A percentile compares a stretch with the other conserved stretches of the same genome.
Evolutionary conservation across 2,329 filamentous ascomycete genomes (phyloP).

Genomic region (Didymella lethalis): DNA sequence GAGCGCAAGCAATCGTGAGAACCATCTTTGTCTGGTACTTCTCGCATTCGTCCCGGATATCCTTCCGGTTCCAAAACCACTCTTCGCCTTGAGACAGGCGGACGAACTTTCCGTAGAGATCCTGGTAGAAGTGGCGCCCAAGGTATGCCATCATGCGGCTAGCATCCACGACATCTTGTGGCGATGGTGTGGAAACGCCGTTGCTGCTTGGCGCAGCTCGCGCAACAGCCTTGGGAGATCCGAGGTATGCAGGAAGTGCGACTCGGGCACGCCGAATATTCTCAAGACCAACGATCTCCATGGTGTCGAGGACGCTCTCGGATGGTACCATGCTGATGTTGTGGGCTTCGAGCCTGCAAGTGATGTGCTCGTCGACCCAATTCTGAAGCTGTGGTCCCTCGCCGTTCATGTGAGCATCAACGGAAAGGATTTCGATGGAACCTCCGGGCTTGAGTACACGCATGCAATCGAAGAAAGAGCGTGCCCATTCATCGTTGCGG

Average conservation of each 20-base stretch:
- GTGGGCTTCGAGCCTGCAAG: conserved; percentile 31
- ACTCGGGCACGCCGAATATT: conserved; percentile 40
- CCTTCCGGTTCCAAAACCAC: conserved; percentile 38
- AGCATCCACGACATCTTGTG: conserved; percentile 32
- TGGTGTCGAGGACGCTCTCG: conserved; percentile 39
- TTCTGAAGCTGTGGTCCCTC: conserved; percentile 32
- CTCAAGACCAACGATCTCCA: conserved; percentile 40
- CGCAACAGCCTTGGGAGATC: conserved; percentile 16
- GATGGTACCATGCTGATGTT: conserved; percentile 35
- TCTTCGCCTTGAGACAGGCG: conserved; percentile 31
- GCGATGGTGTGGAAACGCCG: conserved; percentile 23
- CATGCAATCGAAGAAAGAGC: conserved; percentile 40
- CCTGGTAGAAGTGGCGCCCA: conserved; percentile 39
- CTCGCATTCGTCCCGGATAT: conserved; percentile 35
- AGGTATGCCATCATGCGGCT: conserved; percentile 39
- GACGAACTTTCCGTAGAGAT: conserved; percentile 34
- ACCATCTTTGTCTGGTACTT: conserved; percentile 39
- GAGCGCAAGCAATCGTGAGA: conserved; percentile 37
- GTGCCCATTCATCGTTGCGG: conserved; percentile 40
- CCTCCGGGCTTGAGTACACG: conserved; percentile 40
- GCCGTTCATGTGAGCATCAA: conserved; percentile 37
- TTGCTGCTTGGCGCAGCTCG: conserved; percentile 19
- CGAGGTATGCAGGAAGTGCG: conserved; percentile 32
- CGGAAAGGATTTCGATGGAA: conserved; percentile 37
- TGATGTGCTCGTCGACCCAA: conserved; percentile 39